Base-by-base conservation (phyloP, 2,329 filamentous ascomycete genomes). In the Aspergillus texensis region DNA sequence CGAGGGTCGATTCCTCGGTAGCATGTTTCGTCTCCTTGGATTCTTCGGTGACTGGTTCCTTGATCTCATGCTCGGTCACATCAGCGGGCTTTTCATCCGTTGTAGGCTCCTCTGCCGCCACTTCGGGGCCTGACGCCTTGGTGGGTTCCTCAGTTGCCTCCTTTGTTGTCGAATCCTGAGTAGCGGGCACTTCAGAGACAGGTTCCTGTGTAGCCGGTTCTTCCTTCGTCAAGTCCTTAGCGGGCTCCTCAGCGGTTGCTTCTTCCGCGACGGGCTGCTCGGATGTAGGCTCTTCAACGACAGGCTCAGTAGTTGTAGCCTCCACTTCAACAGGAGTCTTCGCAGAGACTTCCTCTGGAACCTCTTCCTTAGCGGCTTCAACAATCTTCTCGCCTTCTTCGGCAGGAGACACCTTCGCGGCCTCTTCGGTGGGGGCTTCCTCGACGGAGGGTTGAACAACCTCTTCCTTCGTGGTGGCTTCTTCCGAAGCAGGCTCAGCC, bases 391-490 rank as follows among this genome's bases (percentile, higher is more conserved):
- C 54, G 14, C 41, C 34, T 43, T 30, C 57, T 52, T 65, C 55
- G 26, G 34, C 46, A 24, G 43, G 21, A 43, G 52, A 19, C 28
- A 59, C 62, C 39, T 65, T 58, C 16, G 48, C 50, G 57, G 62
- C 24, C 36, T 67, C 52, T 36, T 67, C 64, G 12, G 26, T 41
- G n/a, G 53, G 55, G 9, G 50, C 41, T 26, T 62, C 60, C 32
- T 60, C 54, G 39, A 60, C 58, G 14, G 61, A 46, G 30, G 41
- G 16, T 28, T 50, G 19, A 28, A 50, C 45, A 30, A 54, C 9
- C 26, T 66, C 34, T 39, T 64, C 45, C 41, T 63, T 50, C 26
- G 14, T 8, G 11, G 12, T 24, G 16, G 14, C 8, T 19, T 50
- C 28, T 10, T 34, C 48, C 28, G 28, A 52, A n/a, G 16, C 19